A percentile compares a stretch with the other conserved stretches of the same genome.
Evolutionary conservation across 2,329 filamentous ascomycete genomes (phyloP).

Genomic region (Fusarium dimerum): DNA sequence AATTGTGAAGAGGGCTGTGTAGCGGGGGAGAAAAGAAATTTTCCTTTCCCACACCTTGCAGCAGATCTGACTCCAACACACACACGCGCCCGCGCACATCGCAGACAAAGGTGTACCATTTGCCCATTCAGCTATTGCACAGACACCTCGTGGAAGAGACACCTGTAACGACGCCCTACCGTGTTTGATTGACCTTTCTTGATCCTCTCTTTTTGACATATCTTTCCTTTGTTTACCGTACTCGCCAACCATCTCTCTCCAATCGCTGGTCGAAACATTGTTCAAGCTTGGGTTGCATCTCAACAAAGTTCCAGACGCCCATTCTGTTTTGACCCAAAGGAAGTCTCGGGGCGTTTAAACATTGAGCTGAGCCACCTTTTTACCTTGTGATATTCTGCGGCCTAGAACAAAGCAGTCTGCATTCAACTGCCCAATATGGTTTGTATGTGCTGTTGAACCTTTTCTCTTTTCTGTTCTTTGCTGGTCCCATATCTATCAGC

Average conservation of each 20-base stretch:
- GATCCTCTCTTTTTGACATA: neutral
- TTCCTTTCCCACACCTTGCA: too few species aligned
- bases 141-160: neutral
- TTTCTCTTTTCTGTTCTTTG: conserved; percentile 2
- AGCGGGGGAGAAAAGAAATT: too few species aligned
- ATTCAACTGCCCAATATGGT: conserved; percentile 10
- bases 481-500: neutral
- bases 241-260: too few species aligned
- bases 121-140: neutral
- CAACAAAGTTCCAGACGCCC: neutral
- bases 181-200: neutral
- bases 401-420: neutral
- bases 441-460: conserved; percentile 18
- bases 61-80: too few species aligned
- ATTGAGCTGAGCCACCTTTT: neutral
- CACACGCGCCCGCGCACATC: too few species aligned
- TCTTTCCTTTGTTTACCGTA: neutral
- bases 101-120: neutral
- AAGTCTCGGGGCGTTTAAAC: neutral
- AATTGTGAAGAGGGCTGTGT: too few species aligned
- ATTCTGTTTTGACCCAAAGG: neutral
- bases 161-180: neutral
- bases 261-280: too few species aligned
- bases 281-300: neutral
- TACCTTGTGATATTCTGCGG: neutral